A percentile compares a stretch with the other conserved stretches of the same genome.
Evolutionary conservation across 1,139 yeast species (phyloP).

Genomic region (Hemisphaericaspora xylanilytica): DNA sequence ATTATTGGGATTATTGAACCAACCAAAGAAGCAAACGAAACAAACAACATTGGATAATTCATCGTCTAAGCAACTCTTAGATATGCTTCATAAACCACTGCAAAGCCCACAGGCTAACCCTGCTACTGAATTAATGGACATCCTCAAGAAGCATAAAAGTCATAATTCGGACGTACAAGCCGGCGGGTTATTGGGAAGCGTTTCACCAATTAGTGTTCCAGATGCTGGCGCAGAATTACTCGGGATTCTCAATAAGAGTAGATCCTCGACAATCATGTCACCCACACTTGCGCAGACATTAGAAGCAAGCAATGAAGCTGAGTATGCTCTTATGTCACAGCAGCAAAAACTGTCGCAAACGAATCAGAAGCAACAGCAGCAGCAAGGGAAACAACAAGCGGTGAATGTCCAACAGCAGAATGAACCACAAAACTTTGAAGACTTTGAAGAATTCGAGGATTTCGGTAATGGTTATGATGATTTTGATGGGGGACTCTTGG

Average conservation of each 20-base stretch:
- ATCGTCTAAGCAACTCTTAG: constrained; percentile 18
- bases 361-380: constrained; percentile 2
- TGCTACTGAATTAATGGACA: constrained; percentile 6
- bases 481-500: constrained; percentile 11
- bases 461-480: constrained; percentile 25
- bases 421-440: constrained; percentile 14
- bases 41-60: neutral
- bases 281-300: constrained; percentile 2
- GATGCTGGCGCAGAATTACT: constrained; percentile 4
- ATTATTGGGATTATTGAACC: constrained; percentile 24
- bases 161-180: neutral
- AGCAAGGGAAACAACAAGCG: constrained; percentile 1
- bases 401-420: neutral
- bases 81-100: constrained; percentile 7
- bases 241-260: constrained; percentile 3
- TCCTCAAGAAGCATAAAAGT: constrained; percentile 5
- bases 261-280: constrained; percentile 6
- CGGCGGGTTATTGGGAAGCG: neutral
- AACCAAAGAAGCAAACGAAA: constrained; percentile 5
- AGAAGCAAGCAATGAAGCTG: constrained; percentile 3
- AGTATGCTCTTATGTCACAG: constrained; percentile 4
- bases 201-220: neutral
- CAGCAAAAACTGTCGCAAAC: constrained; percentile 1
- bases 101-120: constrained; percentile 1
- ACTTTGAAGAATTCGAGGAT: constrained; percentile 38